These are phyloP conservation scores for Pinus taeda DNA, from an alignment of 75 land plant species.

Conservation along the genomic window DNA sequence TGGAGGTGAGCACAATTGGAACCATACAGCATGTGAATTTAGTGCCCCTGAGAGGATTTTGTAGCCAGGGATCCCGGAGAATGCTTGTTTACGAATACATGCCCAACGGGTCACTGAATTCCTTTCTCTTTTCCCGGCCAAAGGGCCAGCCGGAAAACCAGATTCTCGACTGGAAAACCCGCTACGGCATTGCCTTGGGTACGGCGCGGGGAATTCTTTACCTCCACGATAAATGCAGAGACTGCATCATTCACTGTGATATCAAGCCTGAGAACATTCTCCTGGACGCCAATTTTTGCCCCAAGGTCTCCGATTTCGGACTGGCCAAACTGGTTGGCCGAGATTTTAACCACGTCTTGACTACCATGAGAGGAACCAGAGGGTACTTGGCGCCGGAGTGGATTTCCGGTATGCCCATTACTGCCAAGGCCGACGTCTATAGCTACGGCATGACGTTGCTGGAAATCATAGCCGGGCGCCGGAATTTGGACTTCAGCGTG, in stretches of 20 bases:
- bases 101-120: slow-evolving; percentile 31
- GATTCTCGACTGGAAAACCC: slow-evolving; percentile 51
- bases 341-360: slow-evolving; percentile 42
- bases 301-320: slow-evolving; percentile 83
- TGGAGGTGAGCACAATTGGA: slow-evolving; percentile 30
- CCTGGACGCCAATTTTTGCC: slow-evolving; percentile 57
- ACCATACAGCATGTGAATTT: slow-evolving; percentile 26
- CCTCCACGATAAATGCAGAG: slow-evolving; percentile 69
- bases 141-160: not conserved
- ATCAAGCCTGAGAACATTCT: slow-evolving; percentile 84
- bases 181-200: slow-evolving; percentile 65
- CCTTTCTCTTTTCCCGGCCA: slow-evolving; percentile 13
- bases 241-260: slow-evolving; percentile 74
- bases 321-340: slow-evolving; percentile 51
- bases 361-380: slow-evolving; percentile 55
- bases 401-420: slow-evolving; percentile 29
- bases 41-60: slow-evolving; percentile 54
- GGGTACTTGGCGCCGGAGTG: slow-evolving; percentile 86
- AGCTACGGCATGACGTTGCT: slow-evolving; percentile 79
- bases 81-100: slow-evolving; percentile 53
- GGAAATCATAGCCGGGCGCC: slow-evolving; percentile 53
- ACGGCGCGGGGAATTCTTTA: slow-evolving; percentile 66
- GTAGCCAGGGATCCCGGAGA: slow-evolving; percentile 41
- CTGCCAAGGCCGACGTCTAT: slow-evolving; percentile 75
- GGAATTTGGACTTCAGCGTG: slow-evolving; percentile 29